These are phyloP conservation scores for Antitrichia curtipendula DNA, from an alignment of 225 moss, liverwort and hornwort species.

Conservation along the genomic window DNA sequence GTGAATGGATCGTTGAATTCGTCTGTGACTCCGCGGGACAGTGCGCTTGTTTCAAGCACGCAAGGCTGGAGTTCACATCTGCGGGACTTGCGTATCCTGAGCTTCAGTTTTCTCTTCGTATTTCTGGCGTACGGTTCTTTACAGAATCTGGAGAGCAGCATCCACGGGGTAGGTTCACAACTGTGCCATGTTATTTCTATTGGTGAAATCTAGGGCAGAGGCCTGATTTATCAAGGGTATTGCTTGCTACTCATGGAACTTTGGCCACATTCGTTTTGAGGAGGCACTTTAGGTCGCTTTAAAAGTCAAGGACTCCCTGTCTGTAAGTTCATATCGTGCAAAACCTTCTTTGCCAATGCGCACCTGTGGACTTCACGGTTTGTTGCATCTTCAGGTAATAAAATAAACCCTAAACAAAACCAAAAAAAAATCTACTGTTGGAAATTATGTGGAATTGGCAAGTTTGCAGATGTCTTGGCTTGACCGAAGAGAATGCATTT, in stretches of 20 bases:
- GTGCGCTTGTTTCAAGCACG: slow-evolving; percentile 28
- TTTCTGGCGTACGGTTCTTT: slow-evolving; percentile 79
- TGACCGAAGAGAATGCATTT: neutral
- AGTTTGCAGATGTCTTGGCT: neutral
- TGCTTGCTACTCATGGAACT: neutral
- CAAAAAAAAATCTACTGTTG: neutral
- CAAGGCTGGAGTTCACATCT: slow-evolving; percentile 46
- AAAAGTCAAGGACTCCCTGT: neutral
- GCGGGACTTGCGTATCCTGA: slow-evolving; percentile 66
- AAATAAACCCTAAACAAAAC: neutral
- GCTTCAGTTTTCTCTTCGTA: slow-evolving; percentile 71
- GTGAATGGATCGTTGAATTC: slow-evolving; percentile 6
- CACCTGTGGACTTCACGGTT: neutral
- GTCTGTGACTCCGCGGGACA: neutral
- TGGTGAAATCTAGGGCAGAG: neutral
- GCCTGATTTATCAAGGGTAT: neutral
- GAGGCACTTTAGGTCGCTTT: neutral
- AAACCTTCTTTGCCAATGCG: neutral
- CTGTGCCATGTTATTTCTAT: neutral
- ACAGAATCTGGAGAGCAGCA: slow-evolving; percentile 98
- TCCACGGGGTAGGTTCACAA: slow-evolving; percentile 31
- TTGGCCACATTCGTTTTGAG: neutral
- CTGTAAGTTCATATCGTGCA: neutral
- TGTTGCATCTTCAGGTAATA: neutral
- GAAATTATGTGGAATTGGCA: neutral